phyloP scores from a whole-genome alignment of 2,329 filamentous ascomycete species.

The Aspergillus uvarum region DNA sequence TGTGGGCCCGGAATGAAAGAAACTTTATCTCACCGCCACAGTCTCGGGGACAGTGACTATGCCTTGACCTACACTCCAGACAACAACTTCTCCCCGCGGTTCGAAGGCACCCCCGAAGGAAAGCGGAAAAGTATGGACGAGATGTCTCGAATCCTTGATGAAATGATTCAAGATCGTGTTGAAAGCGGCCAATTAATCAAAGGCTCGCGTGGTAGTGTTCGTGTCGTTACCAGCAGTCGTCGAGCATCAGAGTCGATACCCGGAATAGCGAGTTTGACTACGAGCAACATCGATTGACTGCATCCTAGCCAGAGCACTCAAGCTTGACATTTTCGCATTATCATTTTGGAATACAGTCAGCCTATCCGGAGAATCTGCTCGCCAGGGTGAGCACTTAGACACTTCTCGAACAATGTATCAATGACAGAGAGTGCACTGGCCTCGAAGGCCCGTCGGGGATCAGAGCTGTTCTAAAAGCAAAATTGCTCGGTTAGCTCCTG shows the following conservation, averaged over 20 bases:
- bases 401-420: not conserved
- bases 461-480: too few relatives aligned
- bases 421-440: too few relatives aligned
- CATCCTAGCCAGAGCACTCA: not conserved
- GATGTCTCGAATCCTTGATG: conserved; percentile 88
- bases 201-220: conserved; percentile 65
- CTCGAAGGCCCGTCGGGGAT: too few relatives aligned
- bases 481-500: too few relatives aligned
- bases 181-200: conserved; percentile 72
- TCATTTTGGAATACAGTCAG: too few relatives aligned
- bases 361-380: conserved; percentile 13
- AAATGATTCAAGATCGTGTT: conserved; percentile 91
- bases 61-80: conserved; percentile 26
- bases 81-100: conserved; percentile 32
- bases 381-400: not conserved
- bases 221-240: conserved; percentile 50
- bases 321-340: not conserved
- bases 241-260: conserved; percentile 31
- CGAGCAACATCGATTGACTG: conserved; percentile 11
- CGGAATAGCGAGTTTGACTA: conserved; percentile 27
- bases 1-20: conserved; percentile 33
- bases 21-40: conserved; percentile 29
- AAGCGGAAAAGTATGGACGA: conserved; percentile 76
- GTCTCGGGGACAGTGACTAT: conserved; percentile 27
- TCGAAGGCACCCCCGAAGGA: conserved; percentile 35